Evolutionary conservation across 2,329 filamentous ascomycete species (phyloP).

Genomic region (Pseudocercospora fuligena): DNA sequence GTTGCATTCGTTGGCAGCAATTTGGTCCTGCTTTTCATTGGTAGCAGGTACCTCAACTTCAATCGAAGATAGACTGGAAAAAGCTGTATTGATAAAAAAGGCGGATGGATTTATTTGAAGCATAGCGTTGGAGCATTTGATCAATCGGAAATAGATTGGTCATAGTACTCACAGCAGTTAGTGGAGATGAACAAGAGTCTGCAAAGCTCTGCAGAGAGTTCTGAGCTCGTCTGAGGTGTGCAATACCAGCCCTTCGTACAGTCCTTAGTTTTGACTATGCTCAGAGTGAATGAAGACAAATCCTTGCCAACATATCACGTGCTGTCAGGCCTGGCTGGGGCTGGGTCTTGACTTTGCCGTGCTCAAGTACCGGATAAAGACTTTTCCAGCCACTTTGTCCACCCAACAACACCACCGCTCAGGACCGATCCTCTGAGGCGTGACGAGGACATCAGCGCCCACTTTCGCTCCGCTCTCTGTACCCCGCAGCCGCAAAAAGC

Average conservation of each 20-base stretch:
- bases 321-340: neutral
- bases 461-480: slow-evolving; percentile 3
- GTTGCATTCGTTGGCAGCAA: slow-evolving; percentile 78
- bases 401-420: slow-evolving; percentile 2
- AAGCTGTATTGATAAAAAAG: neutral
- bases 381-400: neutral
- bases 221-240: neutral
- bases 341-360: neutral
- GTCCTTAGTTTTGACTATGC: no score
- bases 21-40: slow-evolving; percentile 66
- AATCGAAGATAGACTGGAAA: slow-evolving; percentile 40
- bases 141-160: neutral
- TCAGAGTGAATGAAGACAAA: no score
- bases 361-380: neutral
- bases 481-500: slow-evolving; percentile 7
- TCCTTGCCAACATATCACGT: neutral
- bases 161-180: neutral
- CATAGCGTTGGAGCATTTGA: neutral
- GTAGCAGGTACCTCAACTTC: slow-evolving; percentile 53
- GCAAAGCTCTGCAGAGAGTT: no score
- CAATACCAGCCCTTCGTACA: neutral
- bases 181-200: no score
- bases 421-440: neutral
- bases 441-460: neutral
- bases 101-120: neutral